Base-by-base conservation (phyloP, 106 monocot species). In the Xerophyta viscosa region DNA sequence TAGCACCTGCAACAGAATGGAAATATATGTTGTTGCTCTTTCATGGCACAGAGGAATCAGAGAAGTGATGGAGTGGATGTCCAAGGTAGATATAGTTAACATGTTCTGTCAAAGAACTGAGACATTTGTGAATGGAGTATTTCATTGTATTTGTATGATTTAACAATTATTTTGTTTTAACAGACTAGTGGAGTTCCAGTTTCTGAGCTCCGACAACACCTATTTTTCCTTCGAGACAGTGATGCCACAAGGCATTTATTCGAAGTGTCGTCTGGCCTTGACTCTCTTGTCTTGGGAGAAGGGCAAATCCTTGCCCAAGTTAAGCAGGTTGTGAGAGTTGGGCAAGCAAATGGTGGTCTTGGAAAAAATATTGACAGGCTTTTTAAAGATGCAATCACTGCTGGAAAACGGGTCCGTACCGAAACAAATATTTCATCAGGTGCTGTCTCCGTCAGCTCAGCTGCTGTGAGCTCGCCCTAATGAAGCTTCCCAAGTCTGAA, bases 1-100 rank as follows among this genome's bases (percentile, higher is more conserved):
- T 18, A 98, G 96, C 63, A 98, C 96, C 9, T 98, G 96, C 72
- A 98, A 98, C 59, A 70, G 89, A 37, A 90, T 96, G 88, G 96
- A 90, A 62, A 86, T 98, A 48, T 98, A 98, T 63, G 89, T 98
- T 24, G 96, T 98, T 20, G 86, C 96, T 13, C 57, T 98, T 5
- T 98, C 96, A 33, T 98, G 96, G 96, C 70, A 98, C 59, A 75
- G 85, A 12, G 96, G 96, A 54, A 77, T 98, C 68, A 81, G 77
- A 71, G 96, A 98, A 69, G 96, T 98, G 30, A 77, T 52, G 22
- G 89, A 90, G 28, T 98, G 96, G 96, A 90, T 98, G 96, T 23
- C 96, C 33, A 98, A 98, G 96, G 96, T 98, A 58, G n/a, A n/a
- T n/a, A n/a, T n/a, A n/a, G n/a, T n/a, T n/a, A n/a, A n/a, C n/a